Conservation (phyloP, 2,329 filamentous ascomycete genomes). For the Talaromyces sp. region DNA sequence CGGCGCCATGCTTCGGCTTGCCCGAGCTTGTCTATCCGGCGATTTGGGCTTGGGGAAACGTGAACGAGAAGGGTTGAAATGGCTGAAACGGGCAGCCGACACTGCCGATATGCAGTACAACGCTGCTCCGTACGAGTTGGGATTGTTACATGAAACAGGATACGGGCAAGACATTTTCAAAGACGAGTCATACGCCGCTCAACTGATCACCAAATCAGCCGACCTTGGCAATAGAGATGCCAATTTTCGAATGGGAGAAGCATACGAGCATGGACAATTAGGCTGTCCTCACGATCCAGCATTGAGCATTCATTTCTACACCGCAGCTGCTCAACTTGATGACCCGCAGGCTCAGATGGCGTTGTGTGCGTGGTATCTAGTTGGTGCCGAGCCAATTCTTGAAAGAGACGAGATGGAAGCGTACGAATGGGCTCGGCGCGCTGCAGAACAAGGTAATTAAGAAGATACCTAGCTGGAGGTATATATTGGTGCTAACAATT, state of each 20-base stretch:
- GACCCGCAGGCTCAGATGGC: conserved; percentile 95
- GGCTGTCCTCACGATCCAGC: conserved; percentile 86
- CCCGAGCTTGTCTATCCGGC: conserved; percentile 81
- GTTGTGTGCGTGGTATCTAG: conserved; percentile 96
- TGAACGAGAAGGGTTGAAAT: conserved; percentile 89
- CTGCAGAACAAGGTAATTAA: conserved; percentile 83
- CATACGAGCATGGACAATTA: conserved; percentile 87
- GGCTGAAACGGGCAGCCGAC: conserved; percentile 90
- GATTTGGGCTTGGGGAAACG: conserved; percentile 79
- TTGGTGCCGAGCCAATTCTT: conserved; percentile 83
- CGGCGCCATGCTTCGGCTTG: conserved; percentile 87
- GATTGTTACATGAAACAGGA: conserved; percentile 81
- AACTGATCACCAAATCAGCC: conserved; percentile 89
- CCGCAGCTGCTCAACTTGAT: conserved; percentile 76
- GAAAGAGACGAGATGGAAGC: conserved; percentile 95
- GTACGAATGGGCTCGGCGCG: conserved; percentile 88
- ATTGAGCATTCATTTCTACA: conserved; percentile 96
- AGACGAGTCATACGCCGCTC: conserved; percentile 83
- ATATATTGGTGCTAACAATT: background rate
- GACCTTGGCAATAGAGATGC: conserved; percentile 86
- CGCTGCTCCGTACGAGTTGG: conserved; percentile 84
- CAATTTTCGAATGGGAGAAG: conserved; percentile 84
- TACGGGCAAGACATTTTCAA: conserved; percentile 91
- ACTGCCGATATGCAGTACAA: conserved; percentile 90
- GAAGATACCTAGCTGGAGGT: conserved; percentile 34